Percentiles rank a stretch among this genome's conserved stretches.
phyloP scores from a whole-genome alignment of 208 protist species.

The Acanthamoeba lenticulata region DNA sequence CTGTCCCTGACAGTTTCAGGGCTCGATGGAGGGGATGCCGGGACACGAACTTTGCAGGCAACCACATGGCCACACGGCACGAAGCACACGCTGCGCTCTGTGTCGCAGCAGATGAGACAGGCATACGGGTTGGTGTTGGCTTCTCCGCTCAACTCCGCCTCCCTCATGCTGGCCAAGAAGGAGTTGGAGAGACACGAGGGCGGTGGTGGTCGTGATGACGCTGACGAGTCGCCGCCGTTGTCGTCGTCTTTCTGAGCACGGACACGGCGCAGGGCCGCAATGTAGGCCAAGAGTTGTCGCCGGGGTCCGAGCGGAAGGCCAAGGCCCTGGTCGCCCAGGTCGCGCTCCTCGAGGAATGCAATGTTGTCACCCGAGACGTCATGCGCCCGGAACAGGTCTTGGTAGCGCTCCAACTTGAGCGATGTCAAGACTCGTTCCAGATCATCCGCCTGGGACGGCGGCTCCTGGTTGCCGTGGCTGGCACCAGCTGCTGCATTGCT shows the following conservation, averaged over 20 bases:
- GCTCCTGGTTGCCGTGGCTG: too few species aligned
- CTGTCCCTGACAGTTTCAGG: too few species aligned
- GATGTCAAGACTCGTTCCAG: background rate
- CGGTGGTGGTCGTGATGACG: background rate
- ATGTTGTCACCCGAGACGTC: background rate
- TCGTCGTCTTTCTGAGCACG: background rate
- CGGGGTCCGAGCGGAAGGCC: background rate
- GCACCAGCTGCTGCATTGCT: background rate
- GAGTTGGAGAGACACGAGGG: background rate
- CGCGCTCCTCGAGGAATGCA: background rate
- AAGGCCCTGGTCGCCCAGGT: background rate
- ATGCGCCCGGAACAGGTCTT: background rate
- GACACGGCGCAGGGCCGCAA: background rate
- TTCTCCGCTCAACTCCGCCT: background rate
- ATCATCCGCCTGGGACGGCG: background rate
- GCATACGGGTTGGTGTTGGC: background rate
- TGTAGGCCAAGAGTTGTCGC: conserved; percentile 16
- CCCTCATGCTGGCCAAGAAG: background rate
- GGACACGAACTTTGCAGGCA: background rate
- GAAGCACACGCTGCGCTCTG: conserved; percentile 21
- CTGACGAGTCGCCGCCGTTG: too few species aligned
- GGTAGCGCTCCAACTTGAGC: conserved; percentile 1
- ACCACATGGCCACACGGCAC: conserved; percentile 16
- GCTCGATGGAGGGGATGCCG: background rate
- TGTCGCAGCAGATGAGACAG: conserved; percentile 29